Evolutionary conservation across 176 grass and related monocot genomes (phyloP), one percentile per base, ranked within the genome.

Genomic region (Cocos nucifera): DNA sequence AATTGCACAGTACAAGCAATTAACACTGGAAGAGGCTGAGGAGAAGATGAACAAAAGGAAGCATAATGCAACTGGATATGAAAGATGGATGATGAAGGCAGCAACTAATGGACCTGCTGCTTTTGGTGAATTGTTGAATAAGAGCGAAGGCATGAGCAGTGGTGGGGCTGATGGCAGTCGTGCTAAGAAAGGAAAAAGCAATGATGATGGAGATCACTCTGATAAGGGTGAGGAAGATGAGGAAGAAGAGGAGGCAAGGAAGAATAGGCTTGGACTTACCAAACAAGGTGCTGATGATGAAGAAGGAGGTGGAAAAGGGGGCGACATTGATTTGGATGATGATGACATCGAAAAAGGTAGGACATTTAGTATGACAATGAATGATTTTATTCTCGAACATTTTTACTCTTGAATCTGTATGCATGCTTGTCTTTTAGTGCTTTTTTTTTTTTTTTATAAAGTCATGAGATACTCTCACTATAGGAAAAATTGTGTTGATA

Each of bases 1-100:
- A 73, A 44, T 88, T 56, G 81, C 83, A 35, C 87, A 88, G 49
- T 90, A 90, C 62, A 96, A 90, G 80, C 83, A 88, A 59, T 80
- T 96, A 26, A 96, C 92, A 56, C 67, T 88, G 30, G 81, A 96
- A 80, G 92, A 96, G 68, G 92, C 87, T 75, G 81, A 96, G 65
- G 87, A 90, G 78, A 88, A 85, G 55, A 88, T 96, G 91, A 90
- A 75, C 62, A 90, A 59, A 51, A 78, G 83, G 63, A 86, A 66
- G 61, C 74, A 26, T 28, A 85, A 73, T 55, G 92, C 86, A 74
- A 88, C 75, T 25, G 87, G 92, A 10, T 85, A 85, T 59, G 87
- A 85, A 78, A 83, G 75, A 24, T 88, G 92, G 92, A 82, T 90
- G 92, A 90, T 90, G 78, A 90, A 88, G 62, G 59, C 70, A 51